phyloP scores from a whole-genome alignment of 345 rosid genomes.

The Theobroma cacao region DNA sequence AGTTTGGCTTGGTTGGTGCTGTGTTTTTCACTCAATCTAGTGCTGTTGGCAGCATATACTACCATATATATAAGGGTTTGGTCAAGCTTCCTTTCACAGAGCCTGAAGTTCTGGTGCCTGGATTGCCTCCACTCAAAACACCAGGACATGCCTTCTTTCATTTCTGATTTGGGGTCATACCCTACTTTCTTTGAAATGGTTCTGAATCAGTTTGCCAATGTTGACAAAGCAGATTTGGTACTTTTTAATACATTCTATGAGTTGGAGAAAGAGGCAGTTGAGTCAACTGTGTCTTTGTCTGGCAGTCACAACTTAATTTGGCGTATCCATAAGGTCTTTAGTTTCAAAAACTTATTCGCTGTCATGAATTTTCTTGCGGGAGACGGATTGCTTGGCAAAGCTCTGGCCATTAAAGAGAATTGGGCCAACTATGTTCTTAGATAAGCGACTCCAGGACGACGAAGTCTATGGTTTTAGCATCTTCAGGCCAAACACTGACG shows the following conservation, averaged over 20 bases:
- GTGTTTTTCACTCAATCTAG: constrained; percentile 34
- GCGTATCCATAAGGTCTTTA: not conserved
- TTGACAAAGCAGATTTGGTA: constrained; percentile 28
- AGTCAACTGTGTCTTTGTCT: not conserved
- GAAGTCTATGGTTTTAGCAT: constrained; percentile 44
- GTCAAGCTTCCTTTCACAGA: constrained; percentile 22
- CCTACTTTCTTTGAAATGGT: constrained; percentile 17
- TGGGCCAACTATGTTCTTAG: constrained; percentile 45
- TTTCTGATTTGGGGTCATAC: constrained; percentile 17
- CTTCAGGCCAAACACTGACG: constrained; percentile 32
- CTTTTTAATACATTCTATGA: constrained; percentile 26
- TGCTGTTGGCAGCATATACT: constrained; percentile 23
- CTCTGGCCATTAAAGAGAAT: constrained; percentile 23
- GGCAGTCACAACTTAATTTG: not conserved
- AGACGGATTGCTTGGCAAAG: not conserved
- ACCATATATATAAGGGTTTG: constrained; percentile 19
- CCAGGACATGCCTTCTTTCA: constrained; percentile 29
- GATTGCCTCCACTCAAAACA: constrained; percentile 28
- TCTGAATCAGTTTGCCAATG: constrained; percentile 26
- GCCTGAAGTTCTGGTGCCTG: constrained; percentile 19
- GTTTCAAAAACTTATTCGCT: not conserved
- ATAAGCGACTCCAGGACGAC: constrained; percentile 43
- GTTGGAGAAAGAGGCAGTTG: constrained; percentile 36
- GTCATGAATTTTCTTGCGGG: not conserved
- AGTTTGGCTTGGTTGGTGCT: constrained; percentile 28